Evolutionary conservation across 108 stramenopile species (phyloP).

Genomic region (Skeletonema costatum): DNA sequence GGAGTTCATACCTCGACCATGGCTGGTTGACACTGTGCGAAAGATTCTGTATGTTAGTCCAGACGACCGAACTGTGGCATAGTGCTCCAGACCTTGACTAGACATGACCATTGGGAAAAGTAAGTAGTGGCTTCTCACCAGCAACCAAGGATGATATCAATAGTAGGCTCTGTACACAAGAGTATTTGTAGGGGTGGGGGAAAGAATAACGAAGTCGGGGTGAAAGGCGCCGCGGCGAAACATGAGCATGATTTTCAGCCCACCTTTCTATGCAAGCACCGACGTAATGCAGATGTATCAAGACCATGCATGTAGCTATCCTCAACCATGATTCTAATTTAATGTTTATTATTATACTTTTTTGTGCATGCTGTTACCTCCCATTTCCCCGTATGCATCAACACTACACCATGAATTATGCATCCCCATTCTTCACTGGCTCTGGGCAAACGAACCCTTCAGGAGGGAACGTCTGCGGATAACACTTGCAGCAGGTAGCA

Average conservation of each 20-base stretch:
- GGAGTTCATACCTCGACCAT: not conserved
- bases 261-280: too few species aligned
- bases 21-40: not conserved
- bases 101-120: too few species aligned
- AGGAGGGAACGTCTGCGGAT: constrained; percentile 54
- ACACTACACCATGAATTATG: not conserved
- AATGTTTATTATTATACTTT: not conserved
- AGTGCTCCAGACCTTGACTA: not conserved
- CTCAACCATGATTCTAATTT: not conserved
- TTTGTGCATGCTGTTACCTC: not conserved
- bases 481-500: constrained; percentile 61
- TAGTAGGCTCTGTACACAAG: not conserved
- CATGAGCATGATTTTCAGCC: too few species aligned
- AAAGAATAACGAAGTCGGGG: too few species aligned
- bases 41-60: not conserved
- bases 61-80: not conserved
- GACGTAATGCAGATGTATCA: not conserved
- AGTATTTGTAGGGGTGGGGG: too few species aligned
- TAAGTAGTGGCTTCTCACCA: not conserved
- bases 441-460: constrained; percentile 56
- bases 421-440: constrained; percentile 46
- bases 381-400: not conserved
- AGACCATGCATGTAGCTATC: not conserved
- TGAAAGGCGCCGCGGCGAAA: too few species aligned
- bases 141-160: not conserved